Percentiles rank a stretch among this genome's conserved stretches.
phyloP scores from a whole-genome alignment of 2,329 filamentous ascomycete genomes.

The Talaromyces sp. region DNA sequence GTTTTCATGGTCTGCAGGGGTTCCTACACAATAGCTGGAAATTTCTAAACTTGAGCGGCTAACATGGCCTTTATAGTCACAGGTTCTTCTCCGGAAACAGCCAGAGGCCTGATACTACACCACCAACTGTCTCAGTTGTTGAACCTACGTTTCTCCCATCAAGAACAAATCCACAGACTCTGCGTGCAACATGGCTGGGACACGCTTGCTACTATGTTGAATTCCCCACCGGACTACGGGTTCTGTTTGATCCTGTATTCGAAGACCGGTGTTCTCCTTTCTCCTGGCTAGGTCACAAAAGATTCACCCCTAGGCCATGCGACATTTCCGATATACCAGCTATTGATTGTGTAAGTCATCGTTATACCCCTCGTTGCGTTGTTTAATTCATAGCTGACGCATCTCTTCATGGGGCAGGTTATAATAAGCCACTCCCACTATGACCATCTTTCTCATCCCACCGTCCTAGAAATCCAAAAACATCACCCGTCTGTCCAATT shows the following conservation, averaged over 20 bases:
- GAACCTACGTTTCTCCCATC: constrained; percentile 16
- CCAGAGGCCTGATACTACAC: constrained; percentile 14
- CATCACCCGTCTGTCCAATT: constrained; percentile 13
- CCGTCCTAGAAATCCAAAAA: constrained; percentile 14
- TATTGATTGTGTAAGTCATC: constrained; percentile 13
- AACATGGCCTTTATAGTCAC: constrained; percentile 6
- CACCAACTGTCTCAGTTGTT: constrained; percentile 13
- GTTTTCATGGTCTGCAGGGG: background rate
- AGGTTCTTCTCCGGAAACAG: constrained; percentile 17
- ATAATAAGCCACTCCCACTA: constrained; percentile 16
- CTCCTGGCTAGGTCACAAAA: constrained; percentile 38
- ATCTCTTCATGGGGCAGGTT: constrained; percentile 5
- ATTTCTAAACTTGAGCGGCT: background rate
- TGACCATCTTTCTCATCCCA: constrained; percentile 15
- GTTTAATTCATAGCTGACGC: background rate
- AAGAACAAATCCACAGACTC: constrained; percentile 9
- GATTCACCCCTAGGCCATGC: constrained; percentile 14
- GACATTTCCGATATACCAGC: constrained; percentile 13
- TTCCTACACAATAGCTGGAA: background rate
- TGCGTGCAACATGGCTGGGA: constrained; percentile 78
- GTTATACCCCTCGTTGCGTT: background rate
- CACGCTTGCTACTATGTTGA: constrained; percentile 86
- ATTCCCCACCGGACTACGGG: constrained; percentile 72
- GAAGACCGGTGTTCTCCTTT: constrained; percentile 74
- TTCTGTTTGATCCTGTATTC: constrained; percentile 85